Evolutionary conservation across 2,329 filamentous ascomycete genomes (phyloP).

Genomic region (Coniochaeta sp.): DNA sequence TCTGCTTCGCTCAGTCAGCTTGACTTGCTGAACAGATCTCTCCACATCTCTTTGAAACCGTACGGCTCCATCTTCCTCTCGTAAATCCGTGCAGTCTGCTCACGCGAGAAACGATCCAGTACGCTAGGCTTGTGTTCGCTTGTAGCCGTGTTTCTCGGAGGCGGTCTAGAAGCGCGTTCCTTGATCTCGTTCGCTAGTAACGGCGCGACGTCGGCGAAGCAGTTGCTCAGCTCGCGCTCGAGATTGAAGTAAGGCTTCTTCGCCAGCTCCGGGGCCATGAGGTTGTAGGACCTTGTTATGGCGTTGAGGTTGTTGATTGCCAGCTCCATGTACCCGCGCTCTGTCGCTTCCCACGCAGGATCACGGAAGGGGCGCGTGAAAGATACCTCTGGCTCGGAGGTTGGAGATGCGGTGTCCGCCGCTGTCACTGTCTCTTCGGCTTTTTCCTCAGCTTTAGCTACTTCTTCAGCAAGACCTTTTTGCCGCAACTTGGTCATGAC

Average conservation of each 20-base stretch:
- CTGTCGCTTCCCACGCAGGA: conserved; percentile 62
- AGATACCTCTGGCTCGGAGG: conserved; percentile 16
- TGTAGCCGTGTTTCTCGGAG: conserved; percentile 19
- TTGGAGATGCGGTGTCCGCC: not conserved
- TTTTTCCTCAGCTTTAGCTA: not conserved
- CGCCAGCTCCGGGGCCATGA: conserved; percentile 86
- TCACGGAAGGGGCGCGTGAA: conserved; percentile 66
- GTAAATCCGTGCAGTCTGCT: conserved; percentile 52
- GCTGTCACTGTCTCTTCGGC: not conserved
- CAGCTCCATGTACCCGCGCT: conserved; percentile 67
- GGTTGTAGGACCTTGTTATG: conserved; percentile 81
- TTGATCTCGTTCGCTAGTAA: conserved; percentile 64
- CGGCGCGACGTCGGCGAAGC: conserved; percentile 82
- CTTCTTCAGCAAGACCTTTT: conserved; percentile 11
- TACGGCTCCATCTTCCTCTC: conserved; percentile 72
- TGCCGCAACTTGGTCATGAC: conserved; percentile 38
- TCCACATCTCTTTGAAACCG: conserved; percentile 85
- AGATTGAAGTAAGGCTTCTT: conserved; percentile 89
- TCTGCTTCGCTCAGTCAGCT: not conserved
- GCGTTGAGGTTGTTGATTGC: conserved; percentile 72
- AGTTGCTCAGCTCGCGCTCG: conserved; percentile 70
- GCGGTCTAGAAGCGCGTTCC: conserved; percentile 49
- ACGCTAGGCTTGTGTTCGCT: conserved; percentile 31
- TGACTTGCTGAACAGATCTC: conserved; percentile 52
- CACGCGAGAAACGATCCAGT: conserved; percentile 50